Evolutionary conservation across 2,329 filamentous ascomycete genomes (phyloP).

Genomic region (Fusarium clavum): DNA sequence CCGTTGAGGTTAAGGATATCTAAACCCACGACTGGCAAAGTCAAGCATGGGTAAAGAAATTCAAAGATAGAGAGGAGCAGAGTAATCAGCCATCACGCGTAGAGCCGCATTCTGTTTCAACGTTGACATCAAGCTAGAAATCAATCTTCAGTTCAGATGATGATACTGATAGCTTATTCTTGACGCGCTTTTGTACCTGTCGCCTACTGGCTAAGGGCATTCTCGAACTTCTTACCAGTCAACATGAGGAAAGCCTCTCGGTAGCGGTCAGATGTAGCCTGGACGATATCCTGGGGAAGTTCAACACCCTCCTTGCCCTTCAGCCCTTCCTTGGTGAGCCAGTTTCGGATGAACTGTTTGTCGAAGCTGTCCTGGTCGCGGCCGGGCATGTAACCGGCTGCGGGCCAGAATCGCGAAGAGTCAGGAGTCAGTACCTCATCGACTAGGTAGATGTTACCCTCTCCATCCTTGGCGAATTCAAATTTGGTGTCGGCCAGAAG

Average conservation of each 20-base stretch:
- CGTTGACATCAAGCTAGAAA: constrained; percentile 20
- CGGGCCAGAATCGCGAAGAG: constrained; percentile 87
- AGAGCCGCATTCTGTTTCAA: not conserved
- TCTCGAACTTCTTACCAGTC: constrained; percentile 64
- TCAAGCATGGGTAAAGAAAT: not conserved
- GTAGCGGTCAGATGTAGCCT: constrained; percentile 77
- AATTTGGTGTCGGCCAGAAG: constrained; percentile 45
- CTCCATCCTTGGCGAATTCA: constrained; percentile 45
- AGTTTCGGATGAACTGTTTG: constrained; percentile 86
- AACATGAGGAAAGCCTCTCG: constrained; percentile 77
- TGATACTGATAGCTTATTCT: constrained; percentile 7
- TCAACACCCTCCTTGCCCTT: constrained; percentile 50
- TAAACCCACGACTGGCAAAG: constrained; percentile 5
- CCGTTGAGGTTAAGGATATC: not conserved
- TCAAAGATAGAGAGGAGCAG: constrained; percentile 17
- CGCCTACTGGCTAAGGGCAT: constrained; percentile 35
- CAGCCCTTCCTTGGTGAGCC: constrained; percentile 77
- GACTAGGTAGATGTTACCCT: constrained; percentile 46
- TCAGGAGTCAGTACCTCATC: constrained; percentile 56
- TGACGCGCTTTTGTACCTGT: not conserved
- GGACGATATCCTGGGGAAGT: constrained; percentile 79
- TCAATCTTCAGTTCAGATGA: constrained; percentile 28
- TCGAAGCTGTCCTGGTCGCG: constrained; percentile 85
- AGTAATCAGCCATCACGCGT: constrained; percentile 1
- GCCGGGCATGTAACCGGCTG: constrained; percentile 68